Evolutionary conservation across 2,329 filamentous ascomycete species (phyloP).

Genomic region (Akanthomyces uredinophilus): DNA sequence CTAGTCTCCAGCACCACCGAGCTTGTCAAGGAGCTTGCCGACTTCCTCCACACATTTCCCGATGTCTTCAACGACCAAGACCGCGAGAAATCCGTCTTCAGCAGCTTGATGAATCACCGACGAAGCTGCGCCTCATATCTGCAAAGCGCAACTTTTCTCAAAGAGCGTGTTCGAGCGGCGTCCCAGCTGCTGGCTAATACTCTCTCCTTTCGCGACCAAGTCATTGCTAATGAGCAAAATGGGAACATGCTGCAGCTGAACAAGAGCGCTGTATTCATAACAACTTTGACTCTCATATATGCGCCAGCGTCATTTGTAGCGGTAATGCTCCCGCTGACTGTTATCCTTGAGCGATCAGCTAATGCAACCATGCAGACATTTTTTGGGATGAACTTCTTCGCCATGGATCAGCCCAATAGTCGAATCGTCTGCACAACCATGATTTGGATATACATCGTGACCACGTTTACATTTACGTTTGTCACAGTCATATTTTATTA

Average conservation of each 20-base stretch:
- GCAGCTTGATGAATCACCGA: slow-evolving; percentile 14
- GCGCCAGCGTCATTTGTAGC: slow-evolving; percentile 33
- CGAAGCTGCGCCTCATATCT: slow-evolving; percentile 18
- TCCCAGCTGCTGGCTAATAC: slow-evolving; percentile 25
- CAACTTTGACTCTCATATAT: slow-evolving; percentile 26
- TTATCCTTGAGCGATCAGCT: background rate
- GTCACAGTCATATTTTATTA: slow-evolving; percentile 29
- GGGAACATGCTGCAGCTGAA: slow-evolving; percentile 27
- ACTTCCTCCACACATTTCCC: background rate
- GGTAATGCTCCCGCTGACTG: slow-evolving; percentile 21
- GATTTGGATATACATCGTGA: slow-evolving; percentile 35
- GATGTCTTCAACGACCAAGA: background rate
- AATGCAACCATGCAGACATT: slow-evolving; percentile 25
- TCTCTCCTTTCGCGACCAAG: slow-evolving; percentile 26
- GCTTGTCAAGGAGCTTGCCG: slow-evolving; percentile 19
- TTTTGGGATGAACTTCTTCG: slow-evolving; percentile 38
- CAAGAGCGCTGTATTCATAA: slow-evolving; percentile 29
- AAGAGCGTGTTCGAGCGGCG: slow-evolving; percentile 22
- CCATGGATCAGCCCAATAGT: slow-evolving; percentile 25
- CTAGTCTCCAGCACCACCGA: slow-evolving; percentile 20
- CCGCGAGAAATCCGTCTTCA: background rate
- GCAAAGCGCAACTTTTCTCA: slow-evolving; percentile 22
- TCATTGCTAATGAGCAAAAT: slow-evolving; percentile 28
- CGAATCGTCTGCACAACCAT: slow-evolving; percentile 28
- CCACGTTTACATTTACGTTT: slow-evolving; percentile 26